Conservation (phyloP, 768 basidiomycete genomes). For the Mycena galericulata region DNA sequence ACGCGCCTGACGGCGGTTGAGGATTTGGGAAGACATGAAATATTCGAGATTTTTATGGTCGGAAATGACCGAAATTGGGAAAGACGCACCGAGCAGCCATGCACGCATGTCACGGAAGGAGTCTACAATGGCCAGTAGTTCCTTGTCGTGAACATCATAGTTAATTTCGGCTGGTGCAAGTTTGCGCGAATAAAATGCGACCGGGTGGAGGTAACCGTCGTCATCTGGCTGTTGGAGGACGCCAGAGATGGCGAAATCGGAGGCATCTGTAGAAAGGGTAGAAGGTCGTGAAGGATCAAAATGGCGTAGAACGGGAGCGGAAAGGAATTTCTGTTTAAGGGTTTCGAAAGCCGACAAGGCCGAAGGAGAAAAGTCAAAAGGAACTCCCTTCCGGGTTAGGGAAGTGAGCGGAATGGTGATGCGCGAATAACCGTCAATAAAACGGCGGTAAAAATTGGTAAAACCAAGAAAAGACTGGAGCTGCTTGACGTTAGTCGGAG, state of each 20-base stretch:
- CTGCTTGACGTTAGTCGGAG: constrained; percentile 45
- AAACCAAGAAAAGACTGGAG: constrained; percentile 53
- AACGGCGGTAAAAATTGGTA: constrained; percentile 52
- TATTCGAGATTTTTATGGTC: no score
- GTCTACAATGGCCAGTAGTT: constrained; percentile 59
- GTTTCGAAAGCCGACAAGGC: constrained; percentile 36
- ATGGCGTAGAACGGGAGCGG: constrained; percentile 1
- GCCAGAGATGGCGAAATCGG: constrained; percentile 34
- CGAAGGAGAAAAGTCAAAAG: constrained; percentile 30
- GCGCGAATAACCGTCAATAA: constrained; percentile 48
- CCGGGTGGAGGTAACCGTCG: background rate
- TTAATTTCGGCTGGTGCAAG: constrained; percentile 47
- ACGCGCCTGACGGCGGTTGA: no score
- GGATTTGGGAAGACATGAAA: no score
- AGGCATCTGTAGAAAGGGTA: constrained; percentile 40
- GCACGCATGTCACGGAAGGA: constrained; percentile 49
- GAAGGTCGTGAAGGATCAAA: constrained; percentile 10
- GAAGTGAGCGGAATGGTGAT: constrained; percentile 45
- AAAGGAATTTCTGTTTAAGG: background rate
- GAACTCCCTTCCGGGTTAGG: constrained; percentile 41
- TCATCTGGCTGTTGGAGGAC: background rate
- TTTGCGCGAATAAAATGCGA: constrained; percentile 40
- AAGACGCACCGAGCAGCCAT: constrained; percentile 44
- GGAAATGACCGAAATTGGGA: no score
- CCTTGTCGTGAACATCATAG: no score